Evolutionary conservation across 495 filamentous ascomycete genomes (phyloP), one percentile per base, ranked within the genome.

Genomic region (Lasiosphaeria miniovina): DNA sequence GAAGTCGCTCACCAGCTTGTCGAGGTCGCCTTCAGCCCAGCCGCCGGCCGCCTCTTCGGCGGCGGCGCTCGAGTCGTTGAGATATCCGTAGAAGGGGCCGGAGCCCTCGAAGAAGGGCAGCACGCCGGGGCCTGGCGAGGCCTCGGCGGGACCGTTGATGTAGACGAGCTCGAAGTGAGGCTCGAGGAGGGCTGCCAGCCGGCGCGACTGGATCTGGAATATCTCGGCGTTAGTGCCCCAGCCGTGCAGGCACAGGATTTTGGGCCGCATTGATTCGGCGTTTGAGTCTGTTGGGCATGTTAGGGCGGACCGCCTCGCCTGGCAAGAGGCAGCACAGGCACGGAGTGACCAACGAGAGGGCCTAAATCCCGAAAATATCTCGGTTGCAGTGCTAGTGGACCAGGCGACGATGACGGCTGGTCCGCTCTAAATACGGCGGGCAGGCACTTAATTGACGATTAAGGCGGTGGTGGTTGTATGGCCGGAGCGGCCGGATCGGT

Each of bases 181-280:
- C 11, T 36, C 6, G 12, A 71, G 67, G 6, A 61, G 49, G 40
- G 57, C 24, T 15, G 49, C 24, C 40, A 73, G 63, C 10, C 54
- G 56, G 43, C 67, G 65, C 41, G 67, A 54, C 45, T 73, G 71
- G 56, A 72, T 54, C 11, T 55, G 59, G 49, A 73, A 73, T 54
- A 73, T 73, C 8, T 36, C 33, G 6, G 62, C 51, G 43, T 63
- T 68, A 6, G 62, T 65, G 60, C 69, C 60, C 34, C 49, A 58
- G 59, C 68, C 68, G 63, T 70, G 65, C 45, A 70, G 63, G 60
- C 63, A 64, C 34, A 71, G 62, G 38, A 69, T 62, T 52, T 59
- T 68, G n/a, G 66, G 66, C 41, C 50, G 60, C 34, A 9, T 41
- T 36, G 7, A 33, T 53, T 11, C 12, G 51, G 24, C 24, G 24